phyloP scores from a whole-genome alignment of 2,329 filamentous ascomycete species.

The Colletotrichum orbiculare region DNA sequence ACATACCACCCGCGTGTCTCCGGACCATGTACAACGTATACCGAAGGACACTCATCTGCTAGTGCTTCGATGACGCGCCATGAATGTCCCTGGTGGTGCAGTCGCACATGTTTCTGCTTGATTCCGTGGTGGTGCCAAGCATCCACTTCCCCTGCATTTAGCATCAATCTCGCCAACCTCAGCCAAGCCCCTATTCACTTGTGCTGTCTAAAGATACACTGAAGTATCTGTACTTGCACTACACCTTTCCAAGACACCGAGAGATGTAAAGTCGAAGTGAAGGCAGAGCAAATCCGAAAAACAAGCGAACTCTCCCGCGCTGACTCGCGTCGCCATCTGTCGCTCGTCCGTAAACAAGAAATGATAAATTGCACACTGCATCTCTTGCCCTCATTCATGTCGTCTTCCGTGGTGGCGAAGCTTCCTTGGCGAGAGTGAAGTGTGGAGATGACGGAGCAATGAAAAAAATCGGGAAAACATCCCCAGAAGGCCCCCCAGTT shows the following conservation, averaged over 20 bases:
- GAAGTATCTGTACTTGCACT: not conserved
- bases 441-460: too few relatives aligned
- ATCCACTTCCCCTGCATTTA: conserved; percentile 33
- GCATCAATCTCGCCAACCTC: conserved; percentile 11
- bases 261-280: too few relatives aligned
- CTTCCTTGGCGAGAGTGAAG: conserved; percentile 33
- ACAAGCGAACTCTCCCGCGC: not conserved
- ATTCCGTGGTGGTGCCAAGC: conserved; percentile 26
- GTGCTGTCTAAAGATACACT: conserved; percentile 2
- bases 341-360: conserved; percentile 1
- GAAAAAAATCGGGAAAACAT: too few relatives aligned
- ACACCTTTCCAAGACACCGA: not conserved
- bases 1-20: conserved; percentile 18
- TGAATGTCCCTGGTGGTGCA: not conserved
- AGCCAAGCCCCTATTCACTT: not conserved
- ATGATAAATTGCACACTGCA: conserved; percentile 9
- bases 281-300: not conserved
- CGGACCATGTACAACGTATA: too few relatives aligned
- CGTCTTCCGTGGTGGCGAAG: conserved; percentile 32
- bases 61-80: conserved; percentile 9
- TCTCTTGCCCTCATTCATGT: not conserved
- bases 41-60: not conserved
- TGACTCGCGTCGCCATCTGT: conserved; percentile 22
- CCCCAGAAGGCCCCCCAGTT: too few relatives aligned
- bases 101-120: conserved; percentile 14